Evolutionary conservation across 371 early-diverging fungal genomes (phyloP), one percentile per base, ranked within the genome.

Genomic region (Mortierella polycephala): DNA sequence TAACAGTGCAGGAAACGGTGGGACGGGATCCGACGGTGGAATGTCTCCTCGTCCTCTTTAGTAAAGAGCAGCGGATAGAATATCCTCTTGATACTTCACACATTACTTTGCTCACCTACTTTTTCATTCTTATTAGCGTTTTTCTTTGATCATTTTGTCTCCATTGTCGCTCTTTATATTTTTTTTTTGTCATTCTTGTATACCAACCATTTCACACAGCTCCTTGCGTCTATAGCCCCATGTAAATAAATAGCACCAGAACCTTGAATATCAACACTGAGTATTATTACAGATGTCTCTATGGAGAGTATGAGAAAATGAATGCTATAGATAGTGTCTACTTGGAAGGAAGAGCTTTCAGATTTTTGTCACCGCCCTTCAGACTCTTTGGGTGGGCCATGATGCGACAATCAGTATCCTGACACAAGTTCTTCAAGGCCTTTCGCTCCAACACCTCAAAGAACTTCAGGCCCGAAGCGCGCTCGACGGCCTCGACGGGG

Each of bases 401-500:
- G 46, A 64, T 45, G 51, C 44, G 55, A 62, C 79, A 77, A 6
- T 71, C 72, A 2, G 72, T 77, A 16, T 72, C 79, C 49, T 60
- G 30, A 52, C 79, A 77, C 55, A 77, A 21, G 65, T 77, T 72
- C 72, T 77, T 77, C 47, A 77, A 44, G 1, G 69, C 69, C 51
- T 51, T 60, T 9, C 79, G 67, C 46, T 88, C 87, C 63, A 91
- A 64, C 58, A 81, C 82, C 57, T 93, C 91, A 82, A 94, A 94
- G 85, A 95, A 92, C 50, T 83, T 85, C 53, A 94, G 83, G 21
- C 96, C 96, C 18, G 95, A 85, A 39, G 91, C 89, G 76, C 87
- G 85, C 75, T 95, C 95, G 14, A 95, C 83, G 13, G 87, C 87
- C 72, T 94, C 93, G 50, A 95, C 57, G 7, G 96, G 95, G 12